Evolutionary conservation across 169 alveolate species (phyloP), one percentile per base, ranked within the genome.

Genomic region (Plasmodium fragile): DNA sequence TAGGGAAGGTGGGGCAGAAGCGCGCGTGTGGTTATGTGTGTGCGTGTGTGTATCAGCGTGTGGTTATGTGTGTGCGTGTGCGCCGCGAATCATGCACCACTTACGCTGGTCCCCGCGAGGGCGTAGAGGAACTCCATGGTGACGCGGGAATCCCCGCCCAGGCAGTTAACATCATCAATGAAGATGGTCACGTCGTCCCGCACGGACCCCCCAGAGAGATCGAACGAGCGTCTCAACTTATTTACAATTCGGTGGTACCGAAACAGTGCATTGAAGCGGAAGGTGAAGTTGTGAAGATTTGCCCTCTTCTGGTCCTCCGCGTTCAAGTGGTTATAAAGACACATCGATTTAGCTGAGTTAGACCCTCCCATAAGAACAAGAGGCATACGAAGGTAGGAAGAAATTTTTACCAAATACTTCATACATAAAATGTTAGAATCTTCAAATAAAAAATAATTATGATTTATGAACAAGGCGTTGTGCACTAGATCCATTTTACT

Each of bases 291-390:
- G 39, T 73, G 65, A 13, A 52, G 77, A 28, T 73, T 28, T 3
- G 39, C 28, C 65, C 41, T 49, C 30, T 75, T 85, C 69, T 85
- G 55, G 5, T 30, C 45, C 69, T 28, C 22, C 30, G 92, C 36
- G 34, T 72, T 73, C 65, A 85, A 34, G 43, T 34, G 80, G 80
- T 73, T 85, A 34, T 73, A 73, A 0, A 75, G 11, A 30, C 85
- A 85, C 25, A 75, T 22, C 6, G 93, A 85, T 53, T 85, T 85
- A 1, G 85, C 85, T 22, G 81, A 49, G 69, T 77, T 85, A 1
- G 93, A 75, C 4, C 69, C 59, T 0, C 93, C 93, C 83, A 69
- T 73, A 1, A 85, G 53, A 5, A 85, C 25, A 75, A 85, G 55
- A 4, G 93, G 82, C 25, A 85, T 73, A 85, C 25, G 13, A 8